Percentiles rank a stretch among this genome's conserved stretches.
Evolutionary conservation across 805 yeast species (phyloP).

Genomic region (Candida orba): DNA sequence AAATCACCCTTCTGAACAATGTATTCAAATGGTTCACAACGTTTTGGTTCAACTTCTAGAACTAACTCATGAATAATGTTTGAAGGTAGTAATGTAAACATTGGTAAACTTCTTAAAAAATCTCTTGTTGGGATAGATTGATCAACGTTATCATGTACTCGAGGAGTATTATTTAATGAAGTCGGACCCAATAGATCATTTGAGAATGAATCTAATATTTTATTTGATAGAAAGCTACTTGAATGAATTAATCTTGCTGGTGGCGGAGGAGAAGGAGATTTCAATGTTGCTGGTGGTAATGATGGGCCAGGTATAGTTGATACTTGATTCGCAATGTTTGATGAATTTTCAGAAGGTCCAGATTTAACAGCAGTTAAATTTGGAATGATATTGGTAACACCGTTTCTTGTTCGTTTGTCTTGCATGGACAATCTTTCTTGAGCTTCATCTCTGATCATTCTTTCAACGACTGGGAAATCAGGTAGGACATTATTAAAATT

Average conservation of each 20-base stretch:
- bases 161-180: conserved; percentile 10
- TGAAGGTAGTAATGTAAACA: conserved; percentile 51
- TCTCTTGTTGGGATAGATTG: conserved; percentile 50
- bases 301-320: conserved; percentile 34
- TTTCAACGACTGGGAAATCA: conserved; percentile 56
- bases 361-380: conserved; percentile 2
- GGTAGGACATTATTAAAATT: conserved; percentile 52
- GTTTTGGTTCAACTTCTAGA: conserved; percentile 49
- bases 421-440: conserved; percentile 70
- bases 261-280: conserved; percentile 9
- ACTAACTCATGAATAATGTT: conserved; percentile 59
- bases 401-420: conserved; percentile 48
- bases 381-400: conserved; percentile 27
- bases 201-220: not conserved
- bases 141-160: conserved; percentile 37
- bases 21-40: conserved; percentile 49
- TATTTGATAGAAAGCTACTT: not conserved
- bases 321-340: conserved; percentile 26
- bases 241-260: not conserved
- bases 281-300: conserved; percentile 26
- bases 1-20: conserved; percentile 52
- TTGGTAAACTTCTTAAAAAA: conserved; percentile 48
- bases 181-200: not conserved
- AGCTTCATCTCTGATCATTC: conserved; percentile 69
- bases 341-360: conserved; percentile 10